Base-by-base conservation (phyloP, 202 grass and related monocot species). In the Setaria italica region DNA sequence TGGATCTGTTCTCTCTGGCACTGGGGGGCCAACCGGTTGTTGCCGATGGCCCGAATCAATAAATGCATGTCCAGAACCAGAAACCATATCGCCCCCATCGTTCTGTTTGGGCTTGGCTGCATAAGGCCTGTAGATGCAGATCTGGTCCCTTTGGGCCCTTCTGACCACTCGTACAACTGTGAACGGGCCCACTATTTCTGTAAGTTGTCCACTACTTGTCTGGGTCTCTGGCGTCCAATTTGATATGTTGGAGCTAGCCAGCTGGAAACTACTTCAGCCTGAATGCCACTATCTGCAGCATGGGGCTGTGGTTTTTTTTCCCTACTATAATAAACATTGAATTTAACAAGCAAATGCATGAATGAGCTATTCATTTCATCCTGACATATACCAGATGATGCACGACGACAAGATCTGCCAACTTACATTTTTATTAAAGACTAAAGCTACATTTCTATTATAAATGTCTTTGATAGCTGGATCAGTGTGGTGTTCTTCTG, bases 1-100 rank as follows among this genome's bases (percentile, higher is more conserved):
- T 91, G 89, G 89, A 88, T 91, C 89, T 91, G 86, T 88, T 91
- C 78, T 90, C 77, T 82, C 86, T 88, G 78, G 77, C 67, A 82
- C 59, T 53, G 57, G 82, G 66, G 86, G 89, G 43, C 66, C 89
- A 85, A 62, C 49, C 5, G 72, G 72, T 88, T 82, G 86, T 82
- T 88, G 85, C 41, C 17, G 78, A 48, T 82, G 86, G 86, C 58
- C 89, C 82, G 51, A 91, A 68, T 72, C 77, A 90, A 88, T 88
- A 85, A 91, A 91, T 82, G 78, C 66, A 67, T 85, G 89, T 88
- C 86, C 84, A 88, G 70, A 84, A 84, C 56, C 46, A 84, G 81
- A 88, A 88, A 82, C 82, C 78, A 68, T 85, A 72, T 77, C 89
- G 29, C 57, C 21, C 72, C 66, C 58, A 17, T 72, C 78, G 72